These are phyloP conservation scores for Plasmodium sp. DNA, from an alignment of 169 alveolate genomes.

Conservation along the genomic window DNA sequence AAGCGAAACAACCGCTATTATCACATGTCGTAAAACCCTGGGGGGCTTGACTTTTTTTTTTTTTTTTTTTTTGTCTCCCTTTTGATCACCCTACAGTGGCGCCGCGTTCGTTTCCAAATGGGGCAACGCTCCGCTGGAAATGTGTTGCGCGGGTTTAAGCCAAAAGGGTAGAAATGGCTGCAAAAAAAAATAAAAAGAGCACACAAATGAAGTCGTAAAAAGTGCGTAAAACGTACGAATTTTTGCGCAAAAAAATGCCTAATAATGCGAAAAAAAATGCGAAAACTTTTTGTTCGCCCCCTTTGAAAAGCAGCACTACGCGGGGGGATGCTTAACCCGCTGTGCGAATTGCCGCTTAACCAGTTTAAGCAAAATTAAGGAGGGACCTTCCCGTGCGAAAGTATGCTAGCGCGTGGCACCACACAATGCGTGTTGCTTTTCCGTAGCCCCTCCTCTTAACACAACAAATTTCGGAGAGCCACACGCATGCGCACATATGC, in stretches of 20 bases:
- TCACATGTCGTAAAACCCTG: neutral
- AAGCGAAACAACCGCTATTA: neutral
- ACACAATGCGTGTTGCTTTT: neutral
- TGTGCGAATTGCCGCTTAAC: neutral
- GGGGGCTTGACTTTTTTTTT: neutral
- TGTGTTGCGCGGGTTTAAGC: neutral
- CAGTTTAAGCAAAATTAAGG: neutral
- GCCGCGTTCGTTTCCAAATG: neutral
- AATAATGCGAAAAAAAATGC: neutral
- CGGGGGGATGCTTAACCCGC: neutral
- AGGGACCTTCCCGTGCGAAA: neutral
- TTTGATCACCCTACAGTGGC: conserved; percentile 21
- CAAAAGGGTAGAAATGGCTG: neutral
- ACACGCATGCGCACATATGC: neutral
- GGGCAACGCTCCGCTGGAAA: neutral
- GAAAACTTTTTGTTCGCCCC: neutral
- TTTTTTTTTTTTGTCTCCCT: conserved; percentile 25
- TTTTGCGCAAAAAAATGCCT: neutral
- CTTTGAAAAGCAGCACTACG: neutral
- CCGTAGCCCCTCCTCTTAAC: neutral
- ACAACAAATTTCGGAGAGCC: neutral
- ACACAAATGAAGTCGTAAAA: neutral
- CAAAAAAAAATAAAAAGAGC: neutral
- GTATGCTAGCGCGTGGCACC: neutral
- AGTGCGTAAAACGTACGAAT: neutral